phyloP scores from a whole-genome alignment of 1,139 yeast species.

The Hemisphaericaspora subhashii region DNA sequence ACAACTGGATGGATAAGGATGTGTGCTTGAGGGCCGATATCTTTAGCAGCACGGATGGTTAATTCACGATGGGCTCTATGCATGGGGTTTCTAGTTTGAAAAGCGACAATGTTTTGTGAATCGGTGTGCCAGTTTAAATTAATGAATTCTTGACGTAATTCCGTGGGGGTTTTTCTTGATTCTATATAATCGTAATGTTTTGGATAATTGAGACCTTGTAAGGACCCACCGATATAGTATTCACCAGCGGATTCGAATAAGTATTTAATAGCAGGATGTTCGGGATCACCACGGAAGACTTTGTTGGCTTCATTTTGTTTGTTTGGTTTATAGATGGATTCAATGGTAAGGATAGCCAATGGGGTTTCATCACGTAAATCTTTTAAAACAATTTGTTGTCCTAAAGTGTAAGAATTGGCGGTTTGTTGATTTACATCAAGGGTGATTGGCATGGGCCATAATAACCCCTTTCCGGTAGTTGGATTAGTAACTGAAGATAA shows the following conservation, averaged over 20 bases:
- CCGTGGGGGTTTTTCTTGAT: conserved; percentile 86
- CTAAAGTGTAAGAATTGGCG: conserved; percentile 49
- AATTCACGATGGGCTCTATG: conserved; percentile 97
- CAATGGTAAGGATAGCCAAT: conserved; percentile 77
- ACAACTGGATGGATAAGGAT: conserved; percentile 95
- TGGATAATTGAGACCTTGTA: conserved; percentile 83
- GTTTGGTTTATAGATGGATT: conserved; percentile 79
- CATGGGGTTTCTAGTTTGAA: conserved; percentile 98
- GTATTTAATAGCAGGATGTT: conserved; percentile 89
- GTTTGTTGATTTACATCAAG: conserved; percentile 66
- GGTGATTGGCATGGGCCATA: conserved; percentile 94
- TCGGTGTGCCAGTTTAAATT: conserved; percentile 68
- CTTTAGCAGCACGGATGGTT: conserved; percentile 87
- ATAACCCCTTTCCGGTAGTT: conserved; percentile 54
- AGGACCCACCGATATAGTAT: conserved; percentile 80
- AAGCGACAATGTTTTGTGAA: conserved; percentile 79
- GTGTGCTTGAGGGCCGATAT: conserved; percentile 51
- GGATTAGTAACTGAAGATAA: conserved; percentile 48
- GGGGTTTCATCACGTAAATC: conserved; percentile 84
- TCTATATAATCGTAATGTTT: conserved; percentile 89
- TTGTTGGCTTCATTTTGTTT: conserved; percentile 75
- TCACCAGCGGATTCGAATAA: conserved; percentile 76
- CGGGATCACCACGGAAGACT: conserved; percentile 96
- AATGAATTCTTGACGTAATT: conserved; percentile 79
- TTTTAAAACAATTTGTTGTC: conserved; percentile 68